Conservation (phyloP, 257 asterid species). For the Parsonsia alboflavescens region DNA sequence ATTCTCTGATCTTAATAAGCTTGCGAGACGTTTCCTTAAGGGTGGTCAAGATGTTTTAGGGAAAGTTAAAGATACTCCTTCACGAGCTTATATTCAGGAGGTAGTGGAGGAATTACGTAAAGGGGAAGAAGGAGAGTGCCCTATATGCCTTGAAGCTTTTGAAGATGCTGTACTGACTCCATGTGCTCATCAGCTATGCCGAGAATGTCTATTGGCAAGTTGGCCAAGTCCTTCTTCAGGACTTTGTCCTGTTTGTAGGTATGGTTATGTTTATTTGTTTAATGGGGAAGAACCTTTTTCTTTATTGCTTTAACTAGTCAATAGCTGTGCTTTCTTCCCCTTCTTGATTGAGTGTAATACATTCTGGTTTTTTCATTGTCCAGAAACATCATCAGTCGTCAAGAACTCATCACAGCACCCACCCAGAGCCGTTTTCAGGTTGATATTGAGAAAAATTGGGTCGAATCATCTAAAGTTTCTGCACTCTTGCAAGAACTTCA, state of each 20-base stretch:
- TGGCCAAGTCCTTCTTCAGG: conserved; percentile 78
- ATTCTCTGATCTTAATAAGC: conserved; percentile 86
- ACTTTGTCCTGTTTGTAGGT: conserved; percentile 99
- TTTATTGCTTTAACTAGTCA: neutral
- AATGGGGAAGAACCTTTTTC: too few relatives aligned
- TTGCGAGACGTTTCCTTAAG: conserved; percentile 75
- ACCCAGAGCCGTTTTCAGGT: conserved; percentile 82
- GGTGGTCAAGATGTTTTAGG: conserved; percentile 55
- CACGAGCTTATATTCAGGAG: conserved; percentile 85
- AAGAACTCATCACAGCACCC: conserved; percentile 91
- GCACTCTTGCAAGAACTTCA: conserved; percentile 70
- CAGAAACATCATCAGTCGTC: conserved; percentile 71
- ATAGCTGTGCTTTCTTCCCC: neutral
- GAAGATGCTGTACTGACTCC: conserved; percentile 99
- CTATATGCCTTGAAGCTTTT: conserved; percentile 94
- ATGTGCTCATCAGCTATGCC: conserved; percentile 93
- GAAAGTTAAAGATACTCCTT: conserved; percentile 52
- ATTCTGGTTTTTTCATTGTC: conserved; percentile 15
- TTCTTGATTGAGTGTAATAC: neutral
- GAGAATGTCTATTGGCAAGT: conserved; percentile 92
- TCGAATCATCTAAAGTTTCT: conserved; percentile 84
- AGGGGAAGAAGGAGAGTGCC: conserved; percentile 94
- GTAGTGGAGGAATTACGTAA: conserved; percentile 82
- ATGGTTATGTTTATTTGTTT: conserved; percentile 16
- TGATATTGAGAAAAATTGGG: conserved; percentile 87